Conservation (phyloP, 148 eudicot species). For the Polygonum maritimum region DNA sequence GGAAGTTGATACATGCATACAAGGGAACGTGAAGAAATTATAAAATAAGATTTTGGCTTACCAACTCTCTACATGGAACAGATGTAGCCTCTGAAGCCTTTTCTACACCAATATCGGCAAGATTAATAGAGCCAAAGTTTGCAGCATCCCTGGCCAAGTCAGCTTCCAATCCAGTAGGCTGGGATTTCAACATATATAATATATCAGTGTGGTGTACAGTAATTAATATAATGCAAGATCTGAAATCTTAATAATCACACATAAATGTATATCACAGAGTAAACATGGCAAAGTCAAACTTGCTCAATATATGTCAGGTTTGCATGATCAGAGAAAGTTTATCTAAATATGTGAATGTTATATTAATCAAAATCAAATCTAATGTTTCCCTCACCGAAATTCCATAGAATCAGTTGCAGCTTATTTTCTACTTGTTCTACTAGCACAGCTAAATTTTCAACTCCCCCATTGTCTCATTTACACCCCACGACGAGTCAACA, state of each 20-base stretch:
- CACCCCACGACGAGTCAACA: too few species aligned
- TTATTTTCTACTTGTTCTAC: too few species aligned
- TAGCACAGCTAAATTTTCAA: too few species aligned
- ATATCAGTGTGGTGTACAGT: background rate
- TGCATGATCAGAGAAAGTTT: background rate
- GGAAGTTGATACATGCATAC: background rate
- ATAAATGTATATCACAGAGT: background rate
- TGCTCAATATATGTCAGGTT: background rate
- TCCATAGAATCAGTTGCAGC: background rate
- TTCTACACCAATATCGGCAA: conserved; percentile 21
- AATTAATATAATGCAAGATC: background rate
- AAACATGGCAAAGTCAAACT: background rate
- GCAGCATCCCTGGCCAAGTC: conserved; percentile 26
- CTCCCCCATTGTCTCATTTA: too few species aligned
- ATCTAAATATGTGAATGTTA: background rate
- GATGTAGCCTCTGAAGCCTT: conserved; percentile 21
- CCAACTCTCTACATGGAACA: conserved; percentile 36
- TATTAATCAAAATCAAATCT: background rate
- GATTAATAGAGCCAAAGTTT: conserved; percentile 17
- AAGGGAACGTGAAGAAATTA: background rate
- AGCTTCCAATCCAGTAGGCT: conserved; percentile 35
- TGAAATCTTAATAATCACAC: background rate
- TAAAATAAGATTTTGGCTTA: conserved; percentile 23
- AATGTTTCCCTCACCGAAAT: background rate
- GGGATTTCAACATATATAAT: conserved; percentile 32